Base-by-base conservation (phyloP, 2,329 filamentous ascomycete genomes). In the Colletotrichum coccodes region DNA sequence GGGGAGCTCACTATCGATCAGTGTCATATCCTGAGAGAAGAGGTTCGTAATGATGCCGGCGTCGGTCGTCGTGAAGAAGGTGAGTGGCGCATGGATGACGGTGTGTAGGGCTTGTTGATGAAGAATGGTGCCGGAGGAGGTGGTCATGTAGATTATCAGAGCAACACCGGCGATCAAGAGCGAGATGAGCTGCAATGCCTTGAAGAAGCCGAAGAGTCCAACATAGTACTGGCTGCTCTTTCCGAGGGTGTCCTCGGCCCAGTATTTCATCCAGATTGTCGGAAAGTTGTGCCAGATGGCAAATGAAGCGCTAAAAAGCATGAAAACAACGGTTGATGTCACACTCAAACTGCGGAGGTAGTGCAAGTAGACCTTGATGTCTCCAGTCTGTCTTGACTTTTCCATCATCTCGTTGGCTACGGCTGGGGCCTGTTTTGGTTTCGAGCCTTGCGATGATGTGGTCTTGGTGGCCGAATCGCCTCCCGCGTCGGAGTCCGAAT, bases 11-110 rank as follows among this genome's bases (percentile, higher is more conserved):
- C 72, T 74, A 36, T 81, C 79, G 26, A 81, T 74, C 0, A 81
- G 72, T 0, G 74, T 75, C 66, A 81, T 74, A 36, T 83, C 81
- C 46, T 82, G 80, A 12, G 78, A 80, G 67, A 83, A 83, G 21
- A 79, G 73, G 30, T 81, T 82, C 9, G 77, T 77, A 30, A 79
- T 75, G 21, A 76, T 72, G 6, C 81, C 81, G 2, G 73, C 72
- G 59, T 83, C 80, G 0, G 77, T 81, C 1, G 60, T 72, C 0
- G 77, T 78, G 60, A 82, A 80, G 67, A 83, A 81, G 2, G 70
- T 71, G n/a, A 82, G 62, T 1, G 80, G 79, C 0, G 80, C 80
- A 23, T 73, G 71, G 11, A 76, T 62, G 4, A 76, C 59, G 0
- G 75, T 73, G 1, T 23, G 16, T 12, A 77, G 53, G 5, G 74